Conservation (phyloP, 345 rosid species). For the Eucalyptus fibrosa region DNA sequence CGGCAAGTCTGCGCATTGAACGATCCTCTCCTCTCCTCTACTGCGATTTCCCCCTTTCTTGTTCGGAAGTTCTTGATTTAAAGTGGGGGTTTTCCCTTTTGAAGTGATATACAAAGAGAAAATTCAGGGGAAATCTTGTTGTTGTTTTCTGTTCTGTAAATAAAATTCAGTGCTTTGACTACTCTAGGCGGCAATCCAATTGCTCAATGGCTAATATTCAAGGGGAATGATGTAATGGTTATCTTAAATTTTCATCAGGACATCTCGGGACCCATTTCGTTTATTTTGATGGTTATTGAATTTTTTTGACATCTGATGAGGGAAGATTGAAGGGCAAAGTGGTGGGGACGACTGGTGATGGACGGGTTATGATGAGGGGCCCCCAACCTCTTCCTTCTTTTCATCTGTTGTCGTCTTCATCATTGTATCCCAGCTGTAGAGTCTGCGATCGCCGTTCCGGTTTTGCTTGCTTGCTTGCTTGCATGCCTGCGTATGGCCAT, state of each 20-base stretch:
- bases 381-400: not conserved
- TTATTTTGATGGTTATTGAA: not conserved
- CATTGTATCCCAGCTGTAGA: not conserved
- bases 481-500: not conserved
- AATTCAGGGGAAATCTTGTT: not conserved
- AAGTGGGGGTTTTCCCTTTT: no score
- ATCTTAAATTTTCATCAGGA: not conserved
- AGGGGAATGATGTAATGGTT: not conserved
- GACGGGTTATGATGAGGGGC: not conserved
- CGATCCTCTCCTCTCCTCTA: not conserved
- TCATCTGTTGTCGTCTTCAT: not conserved
- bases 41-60: not conserved
- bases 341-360: not conserved
- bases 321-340: not conserved
- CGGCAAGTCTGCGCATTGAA: conserved; percentile 19
- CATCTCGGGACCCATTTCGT: not conserved
- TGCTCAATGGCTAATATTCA: not conserved
- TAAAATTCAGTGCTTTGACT: not conserved
- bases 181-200: not conserved
- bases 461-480: not conserved
- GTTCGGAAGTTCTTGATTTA: not conserved
- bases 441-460: not conserved
- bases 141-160: not conserved
- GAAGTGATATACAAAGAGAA: no score
- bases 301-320: not conserved